phyloP scores from a whole-genome alignment of 2,329 filamentous ascomycete species.

The Tothia fuscella region DNA sequence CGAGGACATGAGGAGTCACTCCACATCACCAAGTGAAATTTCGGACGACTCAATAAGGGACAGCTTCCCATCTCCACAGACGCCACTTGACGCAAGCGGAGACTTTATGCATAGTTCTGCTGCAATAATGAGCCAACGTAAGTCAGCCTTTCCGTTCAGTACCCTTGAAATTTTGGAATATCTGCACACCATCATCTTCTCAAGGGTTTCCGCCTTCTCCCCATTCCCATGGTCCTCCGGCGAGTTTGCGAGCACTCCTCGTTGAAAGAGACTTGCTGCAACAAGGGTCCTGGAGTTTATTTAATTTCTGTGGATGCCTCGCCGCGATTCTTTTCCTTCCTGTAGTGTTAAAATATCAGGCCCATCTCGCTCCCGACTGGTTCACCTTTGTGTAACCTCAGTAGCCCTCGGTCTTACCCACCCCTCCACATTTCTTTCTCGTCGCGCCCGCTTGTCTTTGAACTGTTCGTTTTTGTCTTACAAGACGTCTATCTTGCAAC shows the following conservation, averaged over 20 bases:
- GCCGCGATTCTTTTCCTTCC: background rate
- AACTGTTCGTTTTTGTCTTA: slow-evolving; percentile 7
- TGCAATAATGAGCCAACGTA: slow-evolving; percentile 27
- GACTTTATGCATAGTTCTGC: slow-evolving; percentile 9
- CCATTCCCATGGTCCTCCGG: slow-evolving; percentile 17
- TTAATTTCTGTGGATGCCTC: slow-evolving; percentile 2
- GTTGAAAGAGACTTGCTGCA: no score
- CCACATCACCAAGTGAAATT: background rate
- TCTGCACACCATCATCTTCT: slow-evolving; percentile 5
- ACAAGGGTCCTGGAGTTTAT: no score
- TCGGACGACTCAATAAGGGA: slow-evolving; percentile 3
- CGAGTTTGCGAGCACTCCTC: slow-evolving; percentile 15
- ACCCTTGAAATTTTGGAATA: slow-evolving; percentile 14
- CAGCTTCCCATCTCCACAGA: slow-evolving; percentile 7
- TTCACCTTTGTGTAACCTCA: slow-evolving; percentile 4
- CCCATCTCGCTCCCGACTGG: slow-evolving; percentile 5
- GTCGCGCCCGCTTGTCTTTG: slow-evolving; percentile 1
- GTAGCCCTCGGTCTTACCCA: slow-evolving; percentile 4
- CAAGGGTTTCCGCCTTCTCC: slow-evolving; percentile 17
- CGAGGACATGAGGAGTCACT: slow-evolving; percentile 5
- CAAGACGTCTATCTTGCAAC: slow-evolving; percentile 4
- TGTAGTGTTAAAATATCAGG: slow-evolving; percentile 8
- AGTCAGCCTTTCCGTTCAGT: slow-evolving; percentile 22
- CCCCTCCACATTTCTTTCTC: slow-evolving; percentile 3
- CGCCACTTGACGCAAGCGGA: slow-evolving; percentile 8